Evolutionary conservation across 306 rosid species (phyloP).

Genomic region (Arachis stenosperma): DNA sequence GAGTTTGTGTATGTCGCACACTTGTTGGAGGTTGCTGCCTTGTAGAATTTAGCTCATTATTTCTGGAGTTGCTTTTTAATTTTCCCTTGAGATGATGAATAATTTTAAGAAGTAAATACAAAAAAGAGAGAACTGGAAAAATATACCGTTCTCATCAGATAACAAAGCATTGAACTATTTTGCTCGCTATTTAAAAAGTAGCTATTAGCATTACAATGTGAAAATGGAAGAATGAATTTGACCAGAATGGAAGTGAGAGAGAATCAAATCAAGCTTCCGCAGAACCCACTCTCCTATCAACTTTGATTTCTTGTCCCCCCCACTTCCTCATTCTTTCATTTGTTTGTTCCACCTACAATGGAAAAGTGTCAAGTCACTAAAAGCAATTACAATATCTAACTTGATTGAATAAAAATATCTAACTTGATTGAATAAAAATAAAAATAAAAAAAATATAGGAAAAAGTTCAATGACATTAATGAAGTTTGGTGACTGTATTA

Average conservation of each 20-base stretch:
- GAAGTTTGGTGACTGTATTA: background rate
- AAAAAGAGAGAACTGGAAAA: background rate
- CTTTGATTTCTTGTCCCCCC: slow-evolving; percentile 43
- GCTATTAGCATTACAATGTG: slow-evolving; percentile 2
- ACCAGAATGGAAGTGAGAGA: background rate
- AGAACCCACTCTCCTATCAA: slow-evolving; percentile 22
- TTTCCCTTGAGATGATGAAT: slow-evolving; percentile 4
- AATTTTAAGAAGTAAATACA: background rate
- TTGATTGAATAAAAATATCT: slow-evolving; percentile 22
- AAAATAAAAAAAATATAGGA: background rate
- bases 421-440: slow-evolving; percentile 21
- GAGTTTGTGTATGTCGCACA: too few relatives aligned
- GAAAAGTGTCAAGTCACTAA: slow-evolving; percentile 15
- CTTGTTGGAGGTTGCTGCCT: too few relatives aligned
- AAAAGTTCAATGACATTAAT: background rate
- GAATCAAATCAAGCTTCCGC: slow-evolving; percentile 31
- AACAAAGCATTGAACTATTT: background rate
- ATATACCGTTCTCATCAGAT: background rate
- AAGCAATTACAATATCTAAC: background rate
- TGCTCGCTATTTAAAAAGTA: background rate
- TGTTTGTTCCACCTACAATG: slow-evolving; percentile 48
- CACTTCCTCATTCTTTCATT: slow-evolving; percentile 42
- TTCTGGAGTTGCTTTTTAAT: background rate
- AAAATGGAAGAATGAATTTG: slow-evolving; percentile 11
- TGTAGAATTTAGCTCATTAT: background rate